Percentiles rank a stretch among this genome's conserved stretches.
These are phyloP conservation scores for Isatis lusitanica DNA, from an alignment of 441 rosid species.

Conservation along the genomic window DNA sequence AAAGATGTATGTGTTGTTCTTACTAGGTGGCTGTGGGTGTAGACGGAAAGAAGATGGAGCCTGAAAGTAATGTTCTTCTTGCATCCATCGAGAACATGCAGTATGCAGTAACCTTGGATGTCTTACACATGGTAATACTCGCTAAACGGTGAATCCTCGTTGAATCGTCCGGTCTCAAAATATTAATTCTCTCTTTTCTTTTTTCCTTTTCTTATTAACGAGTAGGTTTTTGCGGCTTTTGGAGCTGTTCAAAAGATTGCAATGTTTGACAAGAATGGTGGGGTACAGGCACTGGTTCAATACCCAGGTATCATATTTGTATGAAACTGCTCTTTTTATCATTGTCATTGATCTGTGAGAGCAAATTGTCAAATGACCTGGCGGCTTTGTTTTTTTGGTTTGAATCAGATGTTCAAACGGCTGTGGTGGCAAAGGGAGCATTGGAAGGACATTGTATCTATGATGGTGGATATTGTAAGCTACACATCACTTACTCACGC, in stretches of 20 bases:
- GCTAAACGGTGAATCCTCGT: not conserved
- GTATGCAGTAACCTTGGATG: constrained; percentile 97
- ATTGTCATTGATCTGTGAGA: not conserved
- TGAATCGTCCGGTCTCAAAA: not conserved
- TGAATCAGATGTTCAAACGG: constrained; percentile 87
- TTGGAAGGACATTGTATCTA: constrained; percentile 98
- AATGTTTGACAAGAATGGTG: constrained; percentile 98
- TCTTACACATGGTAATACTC: constrained; percentile 71
- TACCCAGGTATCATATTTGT: constrained; percentile 60
- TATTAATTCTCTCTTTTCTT: not conserved
- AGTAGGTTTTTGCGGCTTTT: constrained; percentile 87
- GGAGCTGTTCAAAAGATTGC: constrained; percentile 98
- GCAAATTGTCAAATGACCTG: not conserved
- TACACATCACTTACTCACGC: constrained; percentile 93
- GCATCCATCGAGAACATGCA: constrained; percentile 99
- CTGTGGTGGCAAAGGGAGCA: constrained; percentile 89
- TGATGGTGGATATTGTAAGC: constrained; percentile 98
- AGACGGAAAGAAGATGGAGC: constrained; percentile 95
- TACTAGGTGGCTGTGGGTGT: constrained; percentile 69
- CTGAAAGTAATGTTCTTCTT: constrained; percentile 97
- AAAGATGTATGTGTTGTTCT: constrained; percentile 9
- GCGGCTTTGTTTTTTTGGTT: not conserved
- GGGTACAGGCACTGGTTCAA: constrained; percentile 92
- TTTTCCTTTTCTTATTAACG: not conserved
- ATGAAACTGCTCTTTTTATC: not conserved